Conservation (phyloP, 2,329 filamentous ascomycete species). For the Aspergillus udagawae region DNA sequence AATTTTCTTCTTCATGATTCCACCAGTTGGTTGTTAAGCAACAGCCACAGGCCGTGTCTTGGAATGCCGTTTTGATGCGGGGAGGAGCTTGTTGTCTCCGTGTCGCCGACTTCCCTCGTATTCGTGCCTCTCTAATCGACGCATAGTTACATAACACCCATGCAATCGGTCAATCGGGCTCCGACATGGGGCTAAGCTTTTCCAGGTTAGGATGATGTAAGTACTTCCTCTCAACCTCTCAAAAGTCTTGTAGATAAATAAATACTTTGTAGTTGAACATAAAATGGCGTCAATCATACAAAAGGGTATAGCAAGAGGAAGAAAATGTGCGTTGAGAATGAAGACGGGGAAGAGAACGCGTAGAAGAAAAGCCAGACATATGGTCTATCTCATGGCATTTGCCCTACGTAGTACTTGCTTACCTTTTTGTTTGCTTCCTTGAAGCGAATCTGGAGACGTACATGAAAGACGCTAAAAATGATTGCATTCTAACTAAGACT, state of each 20-base stretch:
- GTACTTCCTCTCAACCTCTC: not conserved
- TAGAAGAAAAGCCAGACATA: not conserved
- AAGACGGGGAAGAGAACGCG: not conserved
- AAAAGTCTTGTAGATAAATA: no score
- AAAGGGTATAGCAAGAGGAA: not conserved
- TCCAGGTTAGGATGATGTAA: not conserved
- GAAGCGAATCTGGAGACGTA: no score
- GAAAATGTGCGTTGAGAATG: not conserved
- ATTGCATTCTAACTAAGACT: not conserved
- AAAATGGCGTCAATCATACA: no score
- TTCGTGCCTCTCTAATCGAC: not conserved
- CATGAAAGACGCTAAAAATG: not conserved
- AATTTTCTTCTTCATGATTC: not conserved
- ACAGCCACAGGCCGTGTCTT: not conserved
- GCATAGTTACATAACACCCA: no score
- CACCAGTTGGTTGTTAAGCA: not conserved
- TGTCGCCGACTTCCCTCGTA: not conserved
- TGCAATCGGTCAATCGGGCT: not conserved
- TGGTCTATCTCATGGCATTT: not conserved
- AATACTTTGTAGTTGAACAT: no score
- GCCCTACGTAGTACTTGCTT: not conserved
- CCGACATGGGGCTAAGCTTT: not conserved
- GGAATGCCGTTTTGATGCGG: not conserved
- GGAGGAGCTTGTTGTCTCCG: no score
- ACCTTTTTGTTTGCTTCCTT: not conserved